A percentile compares a stretch with the other conserved stretches of the same genome.
These are phyloP conservation scores for Nothophoma quercina DNA, from an alignment of 2,329 filamentous ascomycete genomes.

Conservation along the genomic window DNA sequence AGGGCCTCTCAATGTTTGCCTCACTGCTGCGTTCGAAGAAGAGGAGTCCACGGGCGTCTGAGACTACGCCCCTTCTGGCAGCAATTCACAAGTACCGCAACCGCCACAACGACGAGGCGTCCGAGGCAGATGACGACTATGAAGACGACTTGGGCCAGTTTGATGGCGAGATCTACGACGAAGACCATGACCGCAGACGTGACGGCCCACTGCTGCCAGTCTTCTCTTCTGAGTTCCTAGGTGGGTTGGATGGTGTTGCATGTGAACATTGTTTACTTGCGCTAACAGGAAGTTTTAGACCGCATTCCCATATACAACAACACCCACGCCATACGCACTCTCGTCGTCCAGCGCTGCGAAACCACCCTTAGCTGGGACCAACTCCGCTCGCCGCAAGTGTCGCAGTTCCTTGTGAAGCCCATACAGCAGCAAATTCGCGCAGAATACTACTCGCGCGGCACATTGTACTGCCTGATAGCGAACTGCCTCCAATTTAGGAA, in stretches of 20 bases:
- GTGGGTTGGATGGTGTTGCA: slow-evolving; percentile 30
- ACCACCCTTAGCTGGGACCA: slow-evolving; percentile 95
- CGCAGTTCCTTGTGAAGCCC: slow-evolving; percentile 93
- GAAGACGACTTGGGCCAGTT: slow-evolving; percentile 31
- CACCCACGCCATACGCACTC: slow-evolving; percentile 85
- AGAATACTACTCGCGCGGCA: slow-evolving; percentile 84
- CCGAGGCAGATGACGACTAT: slow-evolving; percentile 32
- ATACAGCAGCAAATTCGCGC: slow-evolving; percentile 88
- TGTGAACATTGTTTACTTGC: slow-evolving; percentile 25
- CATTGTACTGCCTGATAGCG: slow-evolving; percentile 87
- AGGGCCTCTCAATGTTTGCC: slow-evolving; percentile 46
- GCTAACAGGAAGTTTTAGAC: slow-evolving; percentile 62
- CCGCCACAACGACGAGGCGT: slow-evolving; percentile 33
- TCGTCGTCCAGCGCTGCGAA: slow-evolving; percentile 85
- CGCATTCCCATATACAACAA: slow-evolving; percentile 87
- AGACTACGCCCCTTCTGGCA: slow-evolving; percentile 48
- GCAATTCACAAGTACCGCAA: slow-evolving; percentile 41
- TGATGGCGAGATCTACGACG: slow-evolving; percentile 41
- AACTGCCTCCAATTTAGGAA: slow-evolving; percentile 94
- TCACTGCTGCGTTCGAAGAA: slow-evolving; percentile 46
- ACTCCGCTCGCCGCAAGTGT: slow-evolving; percentile 91
- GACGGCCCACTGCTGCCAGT: slow-evolving; percentile 51
- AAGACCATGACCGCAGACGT: slow-evolving; percentile 36
- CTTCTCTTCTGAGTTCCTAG: slow-evolving; percentile 50
- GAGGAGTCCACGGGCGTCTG: slow-evolving; percentile 32